Percentiles rank a stretch among this genome's conserved stretches.
Evolutionary conservation across 2,329 filamentous ascomycete genomes (phyloP).

Genomic region (Colletotrichum magnum): DNA sequence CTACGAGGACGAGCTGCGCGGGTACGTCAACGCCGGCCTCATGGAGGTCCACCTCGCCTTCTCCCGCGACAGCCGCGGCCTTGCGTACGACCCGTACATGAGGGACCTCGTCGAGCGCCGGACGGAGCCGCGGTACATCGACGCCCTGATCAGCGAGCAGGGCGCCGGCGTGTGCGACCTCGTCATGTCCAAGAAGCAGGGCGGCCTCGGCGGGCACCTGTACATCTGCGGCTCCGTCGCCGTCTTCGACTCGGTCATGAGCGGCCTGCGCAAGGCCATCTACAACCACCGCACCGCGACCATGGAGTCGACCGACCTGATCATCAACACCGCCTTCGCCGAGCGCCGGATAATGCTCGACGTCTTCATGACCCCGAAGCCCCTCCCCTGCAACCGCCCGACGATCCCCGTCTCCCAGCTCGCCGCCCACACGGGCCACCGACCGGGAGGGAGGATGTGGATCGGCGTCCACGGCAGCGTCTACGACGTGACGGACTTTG

Average conservation of each 20-base stretch:
- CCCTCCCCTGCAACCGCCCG: conserved; percentile 64
- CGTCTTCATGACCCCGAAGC: conserved; percentile 69
- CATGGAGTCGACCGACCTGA: conserved; percentile 64
- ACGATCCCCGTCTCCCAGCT: conserved; percentile 65
- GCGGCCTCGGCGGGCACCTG: conserved; percentile 55
- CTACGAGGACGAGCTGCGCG: conserved; percentile 63
- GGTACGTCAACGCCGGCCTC: conserved; percentile 60
- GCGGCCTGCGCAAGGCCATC: conserved; percentile 68
- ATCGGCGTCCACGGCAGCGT: conserved; percentile 67
- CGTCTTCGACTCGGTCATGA: conserved; percentile 69
- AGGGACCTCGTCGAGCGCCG: conserved; percentile 64
- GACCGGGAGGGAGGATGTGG: conserved; percentile 61
- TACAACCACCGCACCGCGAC: conserved; percentile 67
- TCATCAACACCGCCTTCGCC: conserved; percentile 67
- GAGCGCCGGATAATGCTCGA: conserved; percentile 70
- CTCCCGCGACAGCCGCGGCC: conserved; percentile 63
- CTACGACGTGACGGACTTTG: conserved; percentile 68
- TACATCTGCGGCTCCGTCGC: conserved; percentile 47
- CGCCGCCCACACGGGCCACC: conserved; percentile 65
- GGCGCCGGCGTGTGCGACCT: conserved; percentile 65
- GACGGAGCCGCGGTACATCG: conserved; percentile 66
- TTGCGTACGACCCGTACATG: conserved; percentile 58
- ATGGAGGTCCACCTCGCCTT: conserved; percentile 69
- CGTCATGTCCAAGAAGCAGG: conserved; percentile 70
- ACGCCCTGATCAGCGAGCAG: conserved; percentile 65